phyloP scores from a whole-genome alignment of 495 filamentous ascomycete genomes.

The Aspergillus ostianus region DNA sequence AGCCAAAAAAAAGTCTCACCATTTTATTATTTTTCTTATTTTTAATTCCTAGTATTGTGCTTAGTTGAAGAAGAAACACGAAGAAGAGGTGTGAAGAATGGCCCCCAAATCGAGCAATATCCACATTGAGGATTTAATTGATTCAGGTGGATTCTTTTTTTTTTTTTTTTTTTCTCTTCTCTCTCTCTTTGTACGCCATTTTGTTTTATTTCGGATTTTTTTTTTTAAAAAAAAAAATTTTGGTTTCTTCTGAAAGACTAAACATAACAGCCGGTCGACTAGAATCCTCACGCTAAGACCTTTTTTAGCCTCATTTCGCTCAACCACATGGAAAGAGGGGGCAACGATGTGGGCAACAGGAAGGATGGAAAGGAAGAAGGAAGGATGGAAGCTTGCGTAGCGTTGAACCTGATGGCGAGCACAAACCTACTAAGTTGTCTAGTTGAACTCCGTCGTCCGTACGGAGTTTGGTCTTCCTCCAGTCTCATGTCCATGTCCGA shows the following conservation, averaged over 20 bases:
- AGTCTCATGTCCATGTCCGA: neutral
- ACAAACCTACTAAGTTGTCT: too few relatives aligned
- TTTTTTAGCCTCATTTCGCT: neutral
- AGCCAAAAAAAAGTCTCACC: too few relatives aligned
- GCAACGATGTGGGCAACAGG: neutral
- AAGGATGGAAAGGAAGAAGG: neutral
- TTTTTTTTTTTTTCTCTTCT: conserved; percentile 5
- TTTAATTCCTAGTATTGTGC: too few relatives aligned
- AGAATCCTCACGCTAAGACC: neutral
- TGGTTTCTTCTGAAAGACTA: neutral
- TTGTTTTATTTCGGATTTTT: too few relatives aligned
- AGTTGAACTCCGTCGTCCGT: too few relatives aligned
- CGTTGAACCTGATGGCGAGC: neutral
- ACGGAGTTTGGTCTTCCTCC: neutral
- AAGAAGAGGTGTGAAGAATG: neutral
- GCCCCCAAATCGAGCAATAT: neutral
- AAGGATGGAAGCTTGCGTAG: neutral
- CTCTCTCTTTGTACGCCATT: neutral
- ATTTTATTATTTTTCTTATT: too few relatives aligned
- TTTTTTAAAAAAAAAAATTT: too few relatives aligned
- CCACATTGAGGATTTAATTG: neutral
- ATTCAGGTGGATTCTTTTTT: neutral
- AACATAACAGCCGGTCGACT: neutral
- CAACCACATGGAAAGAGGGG: neutral
- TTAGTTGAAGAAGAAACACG: too few relatives aligned